Evolutionary conservation across 2,329 filamentous ascomycete genomes (phyloP).

Genomic region (Arachnomyces sp.): DNA sequence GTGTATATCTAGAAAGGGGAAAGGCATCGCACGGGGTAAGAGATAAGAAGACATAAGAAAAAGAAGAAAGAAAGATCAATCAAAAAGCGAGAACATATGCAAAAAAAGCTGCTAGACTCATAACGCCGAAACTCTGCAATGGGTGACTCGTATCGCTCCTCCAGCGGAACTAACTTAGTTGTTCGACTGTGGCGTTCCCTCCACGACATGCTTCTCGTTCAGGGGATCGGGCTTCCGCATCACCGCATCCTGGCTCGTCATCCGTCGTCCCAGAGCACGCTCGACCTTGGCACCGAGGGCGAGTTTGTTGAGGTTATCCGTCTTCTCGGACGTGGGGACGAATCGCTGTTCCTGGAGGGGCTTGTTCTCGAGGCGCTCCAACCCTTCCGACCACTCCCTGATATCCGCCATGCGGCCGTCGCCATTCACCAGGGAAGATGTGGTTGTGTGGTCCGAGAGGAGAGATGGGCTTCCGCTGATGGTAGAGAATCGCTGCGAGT

Average conservation of each 20-base stretch:
- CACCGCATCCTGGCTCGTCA: slow-evolving; percentile 75
- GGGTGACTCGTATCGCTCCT: too few species aligned
- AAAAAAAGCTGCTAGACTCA: too few species aligned
- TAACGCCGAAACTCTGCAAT: slow-evolving; percentile 5
- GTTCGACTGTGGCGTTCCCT: too few species aligned
- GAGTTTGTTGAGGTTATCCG: slow-evolving; percentile 72
- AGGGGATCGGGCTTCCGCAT: slow-evolving; percentile 57
- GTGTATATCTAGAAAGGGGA: too few species aligned
- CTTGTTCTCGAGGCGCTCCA: slow-evolving; percentile 85
- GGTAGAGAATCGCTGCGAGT: slow-evolving; percentile 46
- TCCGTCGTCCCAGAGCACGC: slow-evolving; percentile 73
- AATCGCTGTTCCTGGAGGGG: slow-evolving; percentile 76
- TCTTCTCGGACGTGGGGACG: slow-evolving; percentile 68
- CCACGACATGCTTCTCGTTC: slow-evolving; percentile 28
- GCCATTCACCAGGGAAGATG: slow-evolving; percentile 29
- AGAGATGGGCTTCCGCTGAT: slow-evolving; percentile 41
- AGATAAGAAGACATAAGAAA: too few species aligned
- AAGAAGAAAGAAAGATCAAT: too few species aligned
- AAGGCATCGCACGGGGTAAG: too few species aligned
- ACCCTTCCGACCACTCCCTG: slow-evolving; percentile 66
- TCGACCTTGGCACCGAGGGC: slow-evolving; percentile 86
- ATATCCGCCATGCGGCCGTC: slow-evolving; percentile 55
- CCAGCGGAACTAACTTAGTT: too few species aligned
- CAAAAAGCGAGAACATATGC: too few species aligned
- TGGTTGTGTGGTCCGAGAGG: slow-evolving; percentile 38